These are phyloP conservation scores for Mortierella sp. DNA, from an alignment of 371 early-diverging fungal genomes.

Conservation along the genomic window DNA sequence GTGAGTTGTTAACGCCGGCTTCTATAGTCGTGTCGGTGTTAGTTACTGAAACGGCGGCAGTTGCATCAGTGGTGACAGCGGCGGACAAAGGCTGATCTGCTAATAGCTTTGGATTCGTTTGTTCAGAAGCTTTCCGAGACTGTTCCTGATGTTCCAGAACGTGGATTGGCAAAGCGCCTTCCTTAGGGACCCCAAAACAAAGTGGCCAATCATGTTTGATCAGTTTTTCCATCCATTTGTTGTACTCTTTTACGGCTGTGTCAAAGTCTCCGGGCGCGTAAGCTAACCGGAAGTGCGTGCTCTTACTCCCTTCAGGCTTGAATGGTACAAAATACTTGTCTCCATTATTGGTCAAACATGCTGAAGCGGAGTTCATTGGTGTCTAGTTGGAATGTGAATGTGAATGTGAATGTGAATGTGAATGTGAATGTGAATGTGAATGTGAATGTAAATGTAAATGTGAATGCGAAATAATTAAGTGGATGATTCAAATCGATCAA, in stretches of 20 bases:
- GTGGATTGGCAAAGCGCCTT: slow-evolving; percentile 37
- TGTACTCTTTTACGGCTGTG: slow-evolving; percentile 77
- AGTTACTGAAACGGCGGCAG: background rate
- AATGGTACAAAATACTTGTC: slow-evolving; percentile 84
- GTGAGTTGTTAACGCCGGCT: background rate
- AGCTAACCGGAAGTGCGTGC: slow-evolving; percentile 80
- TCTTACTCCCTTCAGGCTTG: slow-evolving; percentile 75
- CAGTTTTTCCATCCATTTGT: slow-evolving; percentile 79
- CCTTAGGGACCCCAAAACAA: slow-evolving; percentile 74
- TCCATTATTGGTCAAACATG: slow-evolving; percentile 82
- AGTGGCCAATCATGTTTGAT: slow-evolving; percentile 82
- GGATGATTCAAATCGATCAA: background rate
- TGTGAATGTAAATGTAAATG: background rate
- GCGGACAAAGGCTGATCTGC: background rate
- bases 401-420: too few species aligned
- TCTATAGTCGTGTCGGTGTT: background rate
- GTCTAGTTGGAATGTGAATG: slow-evolving; percentile 62
- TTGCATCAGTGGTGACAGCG: background rate
- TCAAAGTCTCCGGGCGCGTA: slow-evolving; percentile 84
- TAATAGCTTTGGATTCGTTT: background rate
- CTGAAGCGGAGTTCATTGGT: slow-evolving; percentile 87
- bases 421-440: background rate
- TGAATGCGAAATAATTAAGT: background rate
- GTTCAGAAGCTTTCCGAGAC: slow-evolving; percentile 10
- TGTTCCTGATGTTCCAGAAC: slow-evolving; percentile 36